Evolutionary conservation across 176 grass and related monocot genomes (phyloP), one percentile per base, ranked within the genome.

Genomic region (Oryza rufipogon): DNA sequence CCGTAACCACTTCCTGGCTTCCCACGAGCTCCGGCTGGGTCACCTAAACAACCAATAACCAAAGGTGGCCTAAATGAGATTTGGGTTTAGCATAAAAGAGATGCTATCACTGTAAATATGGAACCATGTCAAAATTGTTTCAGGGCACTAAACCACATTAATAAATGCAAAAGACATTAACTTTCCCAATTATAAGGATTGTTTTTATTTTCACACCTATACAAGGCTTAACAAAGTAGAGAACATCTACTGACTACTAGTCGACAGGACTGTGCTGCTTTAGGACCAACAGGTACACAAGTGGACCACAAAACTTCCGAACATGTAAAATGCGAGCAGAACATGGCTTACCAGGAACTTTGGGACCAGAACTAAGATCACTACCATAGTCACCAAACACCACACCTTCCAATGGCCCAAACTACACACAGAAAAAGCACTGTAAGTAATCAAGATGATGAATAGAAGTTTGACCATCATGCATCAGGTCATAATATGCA

Each of bases 311-410:
- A 66, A 71, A 68, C 30, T 13, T 11, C 1, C 42, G 39, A 60
- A 23, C 44, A 39, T 38, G 61, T 19, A 67, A 70, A 65, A 81
- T 38, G 26, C 66, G 9, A 82, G 5, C 16, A 66, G 58, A 71
- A 44, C 70, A 88, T 86, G n/a, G 76, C 82, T 81, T 96, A 99
- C 96, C 96, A 82, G 78, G 89, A 58, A 99, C 91, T 60, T 88
- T 96, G 60, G 76, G 78, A 56, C 96, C 96, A 73, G 96, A 99
- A 32, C 93, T 90, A 48, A 99, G 81, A 89, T 96, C 93, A 47
- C 91, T 99, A 47, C 97, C 97, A 65, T 94, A 96, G 82, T 99
- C 97, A 16, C 76, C 90, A 91, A 96, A 99, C n/a, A 99, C 32
- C 65, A 94, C 91, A 45, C 93, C 97, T 91, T 96, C 90, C 75